A percentile compares a stretch with the other conserved stretches of the same genome.
Evolutionary conservation across 805 yeast genomes (phyloP).

Genomic region (Metschnikowia proteae): DNA sequence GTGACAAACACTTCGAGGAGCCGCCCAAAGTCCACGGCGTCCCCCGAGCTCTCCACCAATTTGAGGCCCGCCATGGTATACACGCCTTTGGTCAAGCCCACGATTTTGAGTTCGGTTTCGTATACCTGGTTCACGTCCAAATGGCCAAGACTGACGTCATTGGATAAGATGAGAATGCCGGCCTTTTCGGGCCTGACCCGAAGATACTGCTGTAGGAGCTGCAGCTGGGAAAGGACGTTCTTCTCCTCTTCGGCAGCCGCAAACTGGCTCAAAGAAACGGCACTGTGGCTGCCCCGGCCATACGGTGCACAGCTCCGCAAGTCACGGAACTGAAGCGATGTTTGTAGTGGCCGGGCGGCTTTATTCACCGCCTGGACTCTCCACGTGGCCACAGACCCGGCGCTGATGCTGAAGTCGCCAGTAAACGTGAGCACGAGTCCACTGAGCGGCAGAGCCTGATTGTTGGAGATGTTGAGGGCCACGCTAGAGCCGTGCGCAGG

Average conservation of each 20-base stretch:
- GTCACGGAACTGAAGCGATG: slow-evolving; percentile 42
- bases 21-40: slow-evolving; percentile 65
- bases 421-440: slow-evolving; percentile 38
- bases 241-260: slow-evolving; percentile 5
- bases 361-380: slow-evolving; percentile 62
- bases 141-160: slow-evolving; percentile 62
- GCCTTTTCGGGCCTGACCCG: slow-evolving; percentile 38
- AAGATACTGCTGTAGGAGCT: slow-evolving; percentile 32
- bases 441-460: slow-evolving; percentile 30
- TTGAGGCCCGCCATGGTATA: slow-evolving; percentile 62
- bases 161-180: slow-evolving; percentile 62
- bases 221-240: slow-evolving; percentile 18
- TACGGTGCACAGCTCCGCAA: background rate
- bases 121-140: slow-evolving; percentile 58
- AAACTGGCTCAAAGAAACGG: background rate
- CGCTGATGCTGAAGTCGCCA: slow-evolving; percentile 56
- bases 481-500: slow-evolving; percentile 26
- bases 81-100: slow-evolving; percentile 64
- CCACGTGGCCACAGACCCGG: slow-evolving; percentile 63
- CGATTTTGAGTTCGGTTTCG: slow-evolving; percentile 57
- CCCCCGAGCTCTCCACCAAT: slow-evolving; percentile 65
- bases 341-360: slow-evolving; percentile 46
- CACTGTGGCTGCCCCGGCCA: background rate
- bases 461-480: slow-evolving; percentile 34
- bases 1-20: slow-evolving; percentile 64